A percentile compares a stretch with the other conserved stretches of the same genome.
phyloP scores from a whole-genome alignment of 192 early-diverging fungal species.

The Coemansia sp. region DNA sequence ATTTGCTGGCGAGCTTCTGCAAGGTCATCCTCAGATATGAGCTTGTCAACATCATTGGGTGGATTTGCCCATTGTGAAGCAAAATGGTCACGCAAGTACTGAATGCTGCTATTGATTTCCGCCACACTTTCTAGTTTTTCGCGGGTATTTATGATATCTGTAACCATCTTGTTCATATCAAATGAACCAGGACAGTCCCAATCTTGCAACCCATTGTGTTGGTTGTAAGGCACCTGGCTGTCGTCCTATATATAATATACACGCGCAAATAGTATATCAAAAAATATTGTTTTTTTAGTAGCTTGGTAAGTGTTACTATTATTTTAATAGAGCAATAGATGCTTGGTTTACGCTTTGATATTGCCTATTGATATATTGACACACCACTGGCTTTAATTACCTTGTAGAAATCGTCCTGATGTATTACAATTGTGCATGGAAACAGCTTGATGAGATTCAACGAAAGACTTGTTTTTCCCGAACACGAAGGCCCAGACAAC shows the following conservation, averaged over 20 bases:
- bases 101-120: background rate
- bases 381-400: too few relatives aligned
- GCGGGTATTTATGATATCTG: slow-evolving; percentile 9
- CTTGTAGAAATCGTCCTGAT: slow-evolving; percentile 77
- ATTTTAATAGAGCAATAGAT: too few relatives aligned
- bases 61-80: slow-evolving; percentile 51
- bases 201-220: slow-evolving; percentile 55
- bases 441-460: slow-evolving; percentile 57
- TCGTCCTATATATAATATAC: slow-evolving; percentile 40
- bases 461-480: slow-evolving; percentile 68
- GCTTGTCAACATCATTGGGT: slow-evolving; percentile 28
- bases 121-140: slow-evolving; percentile 1
- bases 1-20: slow-evolving; percentile 4
- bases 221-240: slow-evolving; percentile 61
- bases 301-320: background rate
- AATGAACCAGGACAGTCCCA: slow-evolving; percentile 79
- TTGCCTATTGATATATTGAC: too few relatives aligned
- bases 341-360: too few relatives aligned
- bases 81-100: slow-evolving; percentile 5
- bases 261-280: background rate
- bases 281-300: background rate
- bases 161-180: slow-evolving; percentile 48
- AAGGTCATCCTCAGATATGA: slow-evolving; percentile 8
- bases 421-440: slow-evolving; percentile 57
- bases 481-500: slow-evolving; percentile 61